These are phyloP conservation scores for Helianthus annuus DNA, from an alignment of 129 eudicot species.

Conservation along the genomic window DNA sequence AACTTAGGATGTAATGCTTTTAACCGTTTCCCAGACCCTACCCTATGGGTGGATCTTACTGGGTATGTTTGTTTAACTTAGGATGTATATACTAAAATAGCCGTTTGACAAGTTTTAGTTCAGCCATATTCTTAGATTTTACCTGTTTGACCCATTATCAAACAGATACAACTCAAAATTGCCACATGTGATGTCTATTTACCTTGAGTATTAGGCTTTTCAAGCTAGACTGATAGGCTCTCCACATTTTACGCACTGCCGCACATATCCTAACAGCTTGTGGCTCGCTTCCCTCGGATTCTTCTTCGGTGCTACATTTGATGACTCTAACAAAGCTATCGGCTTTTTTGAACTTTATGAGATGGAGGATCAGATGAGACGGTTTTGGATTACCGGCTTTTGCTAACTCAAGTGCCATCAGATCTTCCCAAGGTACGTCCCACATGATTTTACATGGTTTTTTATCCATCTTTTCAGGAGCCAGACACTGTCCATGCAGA, in stretches of 20 bases:
- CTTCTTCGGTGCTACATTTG: constrained; percentile 77
- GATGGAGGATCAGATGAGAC: constrained; percentile 85
- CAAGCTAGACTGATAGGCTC: constrained; percentile 54
- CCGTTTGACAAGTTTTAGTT: no score
- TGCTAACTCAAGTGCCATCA: constrained; percentile 80
- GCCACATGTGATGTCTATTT: no score
- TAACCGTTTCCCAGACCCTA: no score
- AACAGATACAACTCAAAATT: no score
- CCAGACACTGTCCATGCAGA: constrained; percentile 53
- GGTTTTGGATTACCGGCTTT: constrained; percentile 77
- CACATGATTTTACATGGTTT: constrained; percentile 97
- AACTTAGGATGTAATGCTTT: no score
- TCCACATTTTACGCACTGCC: constrained; percentile 84
- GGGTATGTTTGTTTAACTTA: no score
- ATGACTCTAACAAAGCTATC: constrained; percentile 81
- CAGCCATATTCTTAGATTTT: no score
- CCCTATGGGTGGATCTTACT: no score
- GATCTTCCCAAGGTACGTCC: constrained; percentile 98
- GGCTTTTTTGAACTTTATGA: constrained; percentile 60
- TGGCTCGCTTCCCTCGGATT: constrained; percentile 54
- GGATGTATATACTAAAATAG: no score
- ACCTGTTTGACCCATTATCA: no score
- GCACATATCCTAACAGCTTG: constrained; percentile 85
- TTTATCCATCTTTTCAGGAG: constrained; percentile 78
- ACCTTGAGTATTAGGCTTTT: constrained; percentile 65